Conservation (phyloP, 2,329 filamentous ascomycete genomes). For the Cucurbitaria berberidis region DNA sequence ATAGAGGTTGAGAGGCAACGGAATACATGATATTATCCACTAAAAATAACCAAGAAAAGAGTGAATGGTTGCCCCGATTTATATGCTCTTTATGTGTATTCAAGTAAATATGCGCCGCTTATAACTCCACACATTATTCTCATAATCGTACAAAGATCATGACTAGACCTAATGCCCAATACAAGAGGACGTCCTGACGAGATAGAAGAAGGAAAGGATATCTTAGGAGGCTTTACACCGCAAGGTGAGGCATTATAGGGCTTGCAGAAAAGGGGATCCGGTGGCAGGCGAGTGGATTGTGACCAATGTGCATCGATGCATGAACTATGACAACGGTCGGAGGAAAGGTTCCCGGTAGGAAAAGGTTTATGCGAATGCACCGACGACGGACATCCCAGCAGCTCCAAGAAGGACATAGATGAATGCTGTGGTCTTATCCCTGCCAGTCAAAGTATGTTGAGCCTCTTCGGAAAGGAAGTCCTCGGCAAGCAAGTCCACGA, state of each 20-base stretch:
- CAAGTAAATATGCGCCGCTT: conserved; percentile 10
- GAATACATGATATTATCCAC: conserved; percentile 44
- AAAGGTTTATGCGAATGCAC: conserved; percentile 41
- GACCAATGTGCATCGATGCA: not conserved
- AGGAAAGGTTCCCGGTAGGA: not conserved
- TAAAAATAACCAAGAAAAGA: conserved; percentile 42
- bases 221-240: not conserved
- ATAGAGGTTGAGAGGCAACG: conserved; percentile 43
- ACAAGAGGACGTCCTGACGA: not conserved
- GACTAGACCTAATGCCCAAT: not conserved
- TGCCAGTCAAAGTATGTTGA: conserved; percentile 57
- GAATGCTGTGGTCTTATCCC: conserved; percentile 62
- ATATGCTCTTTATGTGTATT: conserved; percentile 25
- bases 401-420: conserved; percentile 47
- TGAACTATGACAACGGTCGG: conserved; percentile 2
- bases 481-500: conserved; percentile 69
- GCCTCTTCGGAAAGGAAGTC: conserved; percentile 65
- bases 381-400: conserved; percentile 47
- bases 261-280: not conserved
- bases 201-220: conserved; percentile 2
- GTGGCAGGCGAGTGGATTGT: not conserved
- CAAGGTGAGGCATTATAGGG: not conserved
- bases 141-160: not conserved
- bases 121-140: conserved; percentile 1
- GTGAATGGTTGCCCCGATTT: conserved; percentile 45